Evolutionary conservation across 495 filamentous ascomycete species (phyloP).

Genomic region (Podospora appendiculata): DNA sequence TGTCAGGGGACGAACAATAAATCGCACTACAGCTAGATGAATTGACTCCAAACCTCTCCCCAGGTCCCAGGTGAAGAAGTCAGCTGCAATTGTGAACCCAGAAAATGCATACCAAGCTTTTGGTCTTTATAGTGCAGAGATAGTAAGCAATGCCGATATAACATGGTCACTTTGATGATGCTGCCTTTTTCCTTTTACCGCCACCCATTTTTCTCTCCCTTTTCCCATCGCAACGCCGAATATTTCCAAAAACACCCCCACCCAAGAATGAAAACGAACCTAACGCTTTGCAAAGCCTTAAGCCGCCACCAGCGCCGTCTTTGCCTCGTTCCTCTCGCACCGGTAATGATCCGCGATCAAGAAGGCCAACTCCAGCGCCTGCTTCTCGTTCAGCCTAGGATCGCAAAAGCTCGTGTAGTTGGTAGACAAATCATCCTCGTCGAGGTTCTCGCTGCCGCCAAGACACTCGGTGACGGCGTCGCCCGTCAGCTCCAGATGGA

Average conservation of each 20-base stretch:
- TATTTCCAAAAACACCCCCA: neutral
- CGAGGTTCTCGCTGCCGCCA: slow-evolving; percentile 80
- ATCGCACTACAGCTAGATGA: no score
- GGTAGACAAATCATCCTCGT: slow-evolving; percentile 75
- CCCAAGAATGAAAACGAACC: slow-evolving; percentile 1
- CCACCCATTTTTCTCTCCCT: no score
- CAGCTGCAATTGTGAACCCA: no score
- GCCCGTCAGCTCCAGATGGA: slow-evolving; percentile 91
- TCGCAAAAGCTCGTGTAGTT: slow-evolving; percentile 96
- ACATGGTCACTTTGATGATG: no score
- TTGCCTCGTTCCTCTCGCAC: slow-evolving; percentile 20
- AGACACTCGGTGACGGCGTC: slow-evolving; percentile 96
- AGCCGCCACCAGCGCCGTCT: neutral
- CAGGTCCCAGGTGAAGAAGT: no score
- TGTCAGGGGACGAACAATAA: no score
- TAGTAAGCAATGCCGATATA: no score
- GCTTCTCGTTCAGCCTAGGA: slow-evolving; percentile 92
- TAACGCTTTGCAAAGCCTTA: neutral
- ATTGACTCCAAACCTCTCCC: no score
- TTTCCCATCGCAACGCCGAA: neutral
- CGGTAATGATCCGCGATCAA: slow-evolving; percentile 76
- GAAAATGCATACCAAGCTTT: no score
- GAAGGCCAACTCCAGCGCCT: slow-evolving; percentile 91
- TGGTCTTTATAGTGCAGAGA: no score
- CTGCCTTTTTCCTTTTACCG: no score